phyloP scores from a whole-genome alignment of 2,329 filamentous ascomycete species.

The Venturia pyrina region DNA sequence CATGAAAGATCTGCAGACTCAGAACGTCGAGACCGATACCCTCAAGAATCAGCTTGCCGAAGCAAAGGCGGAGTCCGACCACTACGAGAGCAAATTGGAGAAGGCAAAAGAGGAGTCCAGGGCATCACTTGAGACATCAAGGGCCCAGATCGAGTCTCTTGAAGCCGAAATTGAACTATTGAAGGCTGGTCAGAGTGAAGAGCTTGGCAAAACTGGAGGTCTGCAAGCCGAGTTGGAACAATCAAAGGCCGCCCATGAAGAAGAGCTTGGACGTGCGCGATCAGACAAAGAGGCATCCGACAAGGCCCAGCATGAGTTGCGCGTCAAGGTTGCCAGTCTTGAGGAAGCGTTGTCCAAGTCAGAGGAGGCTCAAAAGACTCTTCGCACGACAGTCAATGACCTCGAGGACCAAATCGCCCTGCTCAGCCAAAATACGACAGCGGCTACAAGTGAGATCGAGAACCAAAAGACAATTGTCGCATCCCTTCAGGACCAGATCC shows the following conservation, averaged over 20 bases:
- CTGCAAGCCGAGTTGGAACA: background rate
- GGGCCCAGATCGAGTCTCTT: background rate
- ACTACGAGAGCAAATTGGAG: background rate
- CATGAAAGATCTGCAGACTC: background rate
- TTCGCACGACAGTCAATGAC: background rate
- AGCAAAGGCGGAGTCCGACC: background rate
- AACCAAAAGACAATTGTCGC: background rate
- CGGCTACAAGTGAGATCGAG: background rate
- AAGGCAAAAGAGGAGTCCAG: background rate
- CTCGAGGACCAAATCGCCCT: background rate
- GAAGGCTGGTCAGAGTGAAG: background rate
- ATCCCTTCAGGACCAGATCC: background rate
- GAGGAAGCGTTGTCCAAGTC: background rate
- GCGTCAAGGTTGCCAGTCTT: background rate
- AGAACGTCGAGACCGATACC: background rate
- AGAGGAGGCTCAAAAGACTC: background rate
- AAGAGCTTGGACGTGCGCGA: background rate
- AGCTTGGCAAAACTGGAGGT: background rate
- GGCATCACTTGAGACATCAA: background rate
- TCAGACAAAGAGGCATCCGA: background rate
- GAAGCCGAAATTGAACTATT: background rate
- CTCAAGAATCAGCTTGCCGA: background rate
- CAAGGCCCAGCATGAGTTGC: background rate
- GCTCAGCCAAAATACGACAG: background rate
- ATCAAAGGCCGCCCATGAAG: background rate